A percentile compares a stretch with the other conserved stretches of the same genome.
These are phyloP conservation scores for Scedosporium dehoogii DNA, from an alignment of 2,329 filamentous ascomycete species.

Conservation along the genomic window DNA sequence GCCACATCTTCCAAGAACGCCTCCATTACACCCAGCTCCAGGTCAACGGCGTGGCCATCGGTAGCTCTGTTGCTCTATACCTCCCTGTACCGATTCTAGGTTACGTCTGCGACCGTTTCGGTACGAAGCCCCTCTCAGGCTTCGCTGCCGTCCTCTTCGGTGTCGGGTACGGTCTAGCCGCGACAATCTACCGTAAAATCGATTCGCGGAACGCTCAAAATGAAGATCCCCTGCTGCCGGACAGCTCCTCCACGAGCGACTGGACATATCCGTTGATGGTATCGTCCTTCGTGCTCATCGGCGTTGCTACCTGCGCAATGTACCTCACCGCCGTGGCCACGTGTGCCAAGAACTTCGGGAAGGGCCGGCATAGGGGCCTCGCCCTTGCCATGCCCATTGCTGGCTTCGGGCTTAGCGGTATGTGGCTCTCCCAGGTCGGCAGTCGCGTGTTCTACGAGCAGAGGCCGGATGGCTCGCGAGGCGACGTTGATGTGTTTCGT, in stretches of 20 bases:
- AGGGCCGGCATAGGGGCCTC: constrained; percentile 76
- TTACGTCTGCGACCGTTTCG: constrained; percentile 82
- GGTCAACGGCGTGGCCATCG: constrained; percentile 83
- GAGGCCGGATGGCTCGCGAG: constrained; percentile 49
- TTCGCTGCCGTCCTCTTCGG: constrained; percentile 67
- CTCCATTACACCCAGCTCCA: constrained; percentile 85
- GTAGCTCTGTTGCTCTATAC: constrained; percentile 81
- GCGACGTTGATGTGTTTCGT: constrained; percentile 64
- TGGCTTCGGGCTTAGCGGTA: constrained; percentile 83
- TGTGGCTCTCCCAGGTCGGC: constrained; percentile 90
- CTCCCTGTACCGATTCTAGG: constrained; percentile 84
- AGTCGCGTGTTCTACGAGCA: constrained; percentile 67
- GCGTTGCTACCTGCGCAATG: constrained; percentile 76
- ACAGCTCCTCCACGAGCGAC: constrained; percentile 23
- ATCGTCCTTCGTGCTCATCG: constrained; percentile 71
- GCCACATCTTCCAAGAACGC: constrained; percentile 75
- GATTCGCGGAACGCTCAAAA: constrained; percentile 23
- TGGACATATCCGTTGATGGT: constrained; percentile 80
- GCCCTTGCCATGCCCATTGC: constrained; percentile 87
- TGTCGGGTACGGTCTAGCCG: constrained; percentile 72
- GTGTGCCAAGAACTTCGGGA: constrained; percentile 95
- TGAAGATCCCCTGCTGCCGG: not conserved
- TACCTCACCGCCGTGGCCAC: constrained; percentile 89
- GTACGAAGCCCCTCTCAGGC: constrained; percentile 67
- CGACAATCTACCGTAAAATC: constrained; percentile 55